Percentiles rank a stretch among this genome's conserved stretches.
Evolutionary conservation across 805 yeast genomes (phyloP).

Genomic region (Blastobotrys parvus): DNA sequence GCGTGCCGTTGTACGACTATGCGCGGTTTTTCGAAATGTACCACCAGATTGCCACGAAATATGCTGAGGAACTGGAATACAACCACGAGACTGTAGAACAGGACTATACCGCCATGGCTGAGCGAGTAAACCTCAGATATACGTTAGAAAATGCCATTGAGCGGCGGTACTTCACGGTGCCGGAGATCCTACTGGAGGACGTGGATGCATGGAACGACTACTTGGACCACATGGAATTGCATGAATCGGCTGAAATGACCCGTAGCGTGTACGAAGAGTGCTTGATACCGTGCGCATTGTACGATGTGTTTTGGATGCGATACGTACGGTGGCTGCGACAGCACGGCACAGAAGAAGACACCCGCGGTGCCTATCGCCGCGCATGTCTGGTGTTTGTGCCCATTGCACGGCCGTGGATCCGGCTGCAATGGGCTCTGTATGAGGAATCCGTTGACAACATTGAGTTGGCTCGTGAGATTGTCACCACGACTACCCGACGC

Average conservation of each 20-base stretch:
- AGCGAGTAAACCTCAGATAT: conserved; percentile 59
- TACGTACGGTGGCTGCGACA: conserved; percentile 50
- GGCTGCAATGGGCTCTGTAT: conserved; percentile 28
- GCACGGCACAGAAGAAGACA: conserved; percentile 20
- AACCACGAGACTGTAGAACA: conserved; percentile 11
- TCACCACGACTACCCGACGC: conserved; percentile 1
- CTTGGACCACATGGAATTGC: conserved; percentile 43
- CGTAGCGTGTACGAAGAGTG: conserved; percentile 60
- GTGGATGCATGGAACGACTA: conserved; percentile 55
- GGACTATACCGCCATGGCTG: conserved; percentile 41
- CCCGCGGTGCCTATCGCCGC: conserved; percentile 40
- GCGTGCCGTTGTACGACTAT: conserved; percentile 77
- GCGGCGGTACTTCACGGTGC: conserved; percentile 50
- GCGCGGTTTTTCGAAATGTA: conserved; percentile 57
- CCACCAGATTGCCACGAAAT: conserved; percentile 6
- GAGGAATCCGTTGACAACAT: conserved; percentile 25
- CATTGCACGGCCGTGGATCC: conserved; percentile 21
- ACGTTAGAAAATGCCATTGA: conserved; percentile 57
- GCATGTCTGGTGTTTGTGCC: conserved; percentile 37
- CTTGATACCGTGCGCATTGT: conserved; percentile 44
- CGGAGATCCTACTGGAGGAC: conserved; percentile 38
- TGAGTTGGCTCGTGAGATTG: conserved; percentile 24
- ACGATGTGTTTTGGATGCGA: conserved; percentile 59
- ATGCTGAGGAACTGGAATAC: conserved; percentile 8
- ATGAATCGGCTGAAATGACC: conserved; percentile 8